Evolutionary conservation across 768 basidiomycete species (phyloP), one percentile per base, ranked within the genome.

Genomic region (Psilocybe cubensis): DNA sequence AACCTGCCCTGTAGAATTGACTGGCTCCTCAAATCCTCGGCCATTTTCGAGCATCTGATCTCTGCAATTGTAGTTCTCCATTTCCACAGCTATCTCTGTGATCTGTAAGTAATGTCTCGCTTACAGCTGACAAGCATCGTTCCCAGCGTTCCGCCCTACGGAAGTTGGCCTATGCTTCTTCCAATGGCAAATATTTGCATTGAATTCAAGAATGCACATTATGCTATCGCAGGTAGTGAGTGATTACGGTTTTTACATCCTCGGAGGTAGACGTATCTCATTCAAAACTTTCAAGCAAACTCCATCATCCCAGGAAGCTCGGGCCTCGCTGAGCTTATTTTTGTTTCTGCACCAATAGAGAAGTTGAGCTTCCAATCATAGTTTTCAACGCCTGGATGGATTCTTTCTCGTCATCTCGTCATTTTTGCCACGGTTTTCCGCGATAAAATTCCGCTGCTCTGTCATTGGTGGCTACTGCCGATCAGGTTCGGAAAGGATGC

Each of bases 391-490:
- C 35, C n/a, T 14, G 35, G 35, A 38, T 38, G 10, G 35, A 25
- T 46, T 46, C 54, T 25, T 54, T 49, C 47, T 56, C 55, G 55
- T 41, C 55, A 56, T 56, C 55, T 49, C 47, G 47, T 43, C 55
- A 40, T 40, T 3, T 17, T 28, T 25, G 47, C 55, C 55, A 48
- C 55, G 47, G 55, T 49, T 42, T 56, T 42, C 18, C 38, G 47
- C 46, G 40, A 56, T 27, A 49, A 29, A 56, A 29, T 24, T 33
- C 17, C 46, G 9, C 49, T 41, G 49, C 24, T 42, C 44, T 42
- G 12, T 47, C 55, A 41, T 56, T 40, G 33, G 45, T 48, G 55
- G 55, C 12, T 29, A 49, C 27, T 49, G 55, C 55, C 55, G 55
- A 56, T 24, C 38, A 42, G 12, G 21, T 5, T 17, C 25, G 20